These are phyloP conservation scores for Microsporum ferrugineum DNA, from an alignment of 2,329 filamentous ascomycete species.

Conservation along the genomic window DNA sequence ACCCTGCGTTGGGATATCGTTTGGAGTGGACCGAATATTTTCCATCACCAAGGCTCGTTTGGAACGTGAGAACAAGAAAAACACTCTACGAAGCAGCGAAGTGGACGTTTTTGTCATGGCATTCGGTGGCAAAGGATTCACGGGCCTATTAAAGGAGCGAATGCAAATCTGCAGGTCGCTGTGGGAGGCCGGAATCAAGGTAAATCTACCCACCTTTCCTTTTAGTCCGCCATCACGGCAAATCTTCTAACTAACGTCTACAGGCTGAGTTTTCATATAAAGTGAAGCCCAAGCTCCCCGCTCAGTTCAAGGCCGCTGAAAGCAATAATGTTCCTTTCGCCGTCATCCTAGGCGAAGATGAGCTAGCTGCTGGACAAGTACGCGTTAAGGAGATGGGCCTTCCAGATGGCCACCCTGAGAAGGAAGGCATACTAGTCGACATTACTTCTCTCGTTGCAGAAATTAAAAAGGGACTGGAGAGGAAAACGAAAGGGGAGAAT, in stretches of 20 bases:
- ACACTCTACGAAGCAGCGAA: conserved; percentile 54
- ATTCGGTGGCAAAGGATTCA: conserved; percentile 76
- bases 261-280: conserved; percentile 80
- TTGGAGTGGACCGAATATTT: conserved; percentile 92
- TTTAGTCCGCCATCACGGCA: conserved; percentile 15
- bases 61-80: conserved; percentile 47
- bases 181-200: conserved; percentile 81
- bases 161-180: conserved; percentile 66
- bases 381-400: conserved; percentile 79
- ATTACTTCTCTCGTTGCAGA: conserved; percentile 29
- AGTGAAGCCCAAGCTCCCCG: conserved; percentile 73
- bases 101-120: conserved; percentile 93
- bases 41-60: conserved; percentile 74
- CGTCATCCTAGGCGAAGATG: conserved; percentile 83
- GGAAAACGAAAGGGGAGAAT: neutral
- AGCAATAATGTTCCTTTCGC: conserved; percentile 67
- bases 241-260: neutral
- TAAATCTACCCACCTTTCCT: conserved; percentile 21
- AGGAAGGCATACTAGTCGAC: conserved; percentile 69
- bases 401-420: conserved; percentile 72
- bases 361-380: conserved; percentile 70
- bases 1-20: conserved; percentile 83
- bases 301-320: conserved; percentile 88
- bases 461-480: conserved; percentile 12
- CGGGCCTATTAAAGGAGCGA: conserved; percentile 67